Conservation (phyloP, 768 basidiomycete genomes). For the Boletus reticuloceps region DNA sequence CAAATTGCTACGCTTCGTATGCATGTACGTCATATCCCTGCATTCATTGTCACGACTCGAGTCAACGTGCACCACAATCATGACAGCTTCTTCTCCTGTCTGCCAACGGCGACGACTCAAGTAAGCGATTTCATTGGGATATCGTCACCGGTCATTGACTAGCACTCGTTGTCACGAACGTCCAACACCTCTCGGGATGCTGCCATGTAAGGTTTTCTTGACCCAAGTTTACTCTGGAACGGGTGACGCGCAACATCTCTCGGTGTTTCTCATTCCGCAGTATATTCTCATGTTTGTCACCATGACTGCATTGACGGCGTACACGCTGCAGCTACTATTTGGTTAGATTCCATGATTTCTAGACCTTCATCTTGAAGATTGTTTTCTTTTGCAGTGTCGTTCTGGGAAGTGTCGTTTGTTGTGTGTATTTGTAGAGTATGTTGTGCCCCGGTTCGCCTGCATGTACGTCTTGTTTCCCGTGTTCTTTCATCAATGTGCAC, state of each 20-base stretch:
- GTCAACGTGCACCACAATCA: background rate
- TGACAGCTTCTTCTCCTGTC: conserved; percentile 55
- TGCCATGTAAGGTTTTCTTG: conserved; percentile 47
- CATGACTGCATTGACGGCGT: conserved; percentile 36
- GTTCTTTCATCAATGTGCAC: background rate
- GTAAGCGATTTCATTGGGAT: conserved; percentile 24
- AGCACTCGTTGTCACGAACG: background rate
- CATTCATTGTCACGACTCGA: background rate
- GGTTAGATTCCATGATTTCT: background rate
- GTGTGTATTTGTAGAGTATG: too few species aligned
- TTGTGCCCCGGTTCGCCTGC: conserved; percentile 61
- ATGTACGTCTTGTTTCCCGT: conserved; percentile 44
- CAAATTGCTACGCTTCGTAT: conserved; percentile 63
- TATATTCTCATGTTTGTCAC: conserved; percentile 41
- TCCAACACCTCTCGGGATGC: background rate
- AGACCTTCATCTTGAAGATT: too few species aligned
- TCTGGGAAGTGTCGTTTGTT: too few species aligned
- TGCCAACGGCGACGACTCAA: conserved; percentile 61
- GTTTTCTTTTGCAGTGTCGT: too few species aligned
- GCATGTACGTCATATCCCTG: conserved; percentile 49
- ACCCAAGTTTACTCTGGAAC: conserved; percentile 68
- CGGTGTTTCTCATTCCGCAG: conserved; percentile 62
- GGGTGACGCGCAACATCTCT: conserved; percentile 58
- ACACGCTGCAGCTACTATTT: conserved; percentile 36
- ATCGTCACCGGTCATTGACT: background rate